phyloP scores from a whole-genome alignment of 768 basidiomycete species.

The Clavulina sp. region DNA sequence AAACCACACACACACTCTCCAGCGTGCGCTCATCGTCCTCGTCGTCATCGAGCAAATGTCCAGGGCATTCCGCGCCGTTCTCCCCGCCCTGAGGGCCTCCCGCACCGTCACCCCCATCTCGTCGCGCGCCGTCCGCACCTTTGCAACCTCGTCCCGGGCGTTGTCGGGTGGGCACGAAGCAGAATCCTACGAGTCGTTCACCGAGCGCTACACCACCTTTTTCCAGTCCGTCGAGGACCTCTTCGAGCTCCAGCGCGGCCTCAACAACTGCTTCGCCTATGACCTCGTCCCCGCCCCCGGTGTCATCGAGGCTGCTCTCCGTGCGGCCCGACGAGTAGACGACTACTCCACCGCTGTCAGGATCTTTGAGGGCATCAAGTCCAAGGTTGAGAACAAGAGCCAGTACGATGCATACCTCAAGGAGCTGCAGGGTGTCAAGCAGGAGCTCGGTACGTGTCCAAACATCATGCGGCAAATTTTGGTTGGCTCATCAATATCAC shows the following conservation, averaged over 20 bases:
- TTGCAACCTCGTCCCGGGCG: neutral
- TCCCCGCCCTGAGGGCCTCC: neutral
- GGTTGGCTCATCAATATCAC: neutral
- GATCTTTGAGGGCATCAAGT: constrained; percentile 87
- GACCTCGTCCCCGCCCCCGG: constrained; percentile 78
- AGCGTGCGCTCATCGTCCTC: no score
- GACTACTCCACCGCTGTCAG: constrained; percentile 96
- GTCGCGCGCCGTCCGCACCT: neutral
- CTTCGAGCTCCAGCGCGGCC: constrained; percentile 95
- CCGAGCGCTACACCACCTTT: constrained; percentile 82
- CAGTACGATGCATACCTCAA: constrained; percentile 90
- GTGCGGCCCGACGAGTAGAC: constrained; percentile 79
- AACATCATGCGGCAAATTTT: neutral
- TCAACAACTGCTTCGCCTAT: constrained; percentile 99
- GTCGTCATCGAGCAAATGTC: no score
- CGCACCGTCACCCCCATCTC: neutral
- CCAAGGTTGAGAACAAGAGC: constrained; percentile 93
- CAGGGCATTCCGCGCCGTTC: neutral
- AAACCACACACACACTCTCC: neutral
- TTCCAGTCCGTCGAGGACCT: constrained; percentile 87
- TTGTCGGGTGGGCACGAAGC: constrained; percentile 36
- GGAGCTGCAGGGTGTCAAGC: constrained; percentile 71
- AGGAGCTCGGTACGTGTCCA: constrained; percentile 67
- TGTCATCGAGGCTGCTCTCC: constrained; percentile 75
- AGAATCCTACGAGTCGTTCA: constrained; percentile 90